A percentile compares a stretch with the other conserved stretches of the same genome.
phyloP scores from a whole-genome alignment of 441 rosid species.

The Erodium chrysanthum region DNA sequence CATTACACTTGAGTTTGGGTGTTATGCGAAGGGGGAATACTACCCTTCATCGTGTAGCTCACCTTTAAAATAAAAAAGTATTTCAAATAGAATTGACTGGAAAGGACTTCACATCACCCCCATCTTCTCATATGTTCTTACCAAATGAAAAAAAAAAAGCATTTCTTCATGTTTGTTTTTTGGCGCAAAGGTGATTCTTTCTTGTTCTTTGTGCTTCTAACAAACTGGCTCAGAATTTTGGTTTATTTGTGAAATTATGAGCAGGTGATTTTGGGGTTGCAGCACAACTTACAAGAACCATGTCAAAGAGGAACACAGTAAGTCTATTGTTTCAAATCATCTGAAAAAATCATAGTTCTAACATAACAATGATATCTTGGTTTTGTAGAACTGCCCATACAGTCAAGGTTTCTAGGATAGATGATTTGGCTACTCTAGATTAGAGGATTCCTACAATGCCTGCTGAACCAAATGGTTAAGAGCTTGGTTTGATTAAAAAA shows the following conservation, averaged over 20 bases:
- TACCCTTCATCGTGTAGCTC: neutral
- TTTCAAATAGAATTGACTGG: neutral
- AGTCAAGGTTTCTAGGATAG: neutral
- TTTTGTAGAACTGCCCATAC: neutral
- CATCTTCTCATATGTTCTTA: neutral
- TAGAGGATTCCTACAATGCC: neutral
- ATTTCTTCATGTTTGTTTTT: constrained; percentile 4
- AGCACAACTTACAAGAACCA: constrained; percentile 94
- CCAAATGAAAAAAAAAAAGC: neutral
- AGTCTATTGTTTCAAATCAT: neutral
- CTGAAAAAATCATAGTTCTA: neutral
- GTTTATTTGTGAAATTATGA: constrained; percentile 19
- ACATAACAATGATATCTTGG: neutral
- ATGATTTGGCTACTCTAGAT: neutral
- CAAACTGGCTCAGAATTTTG: constrained; percentile 19
- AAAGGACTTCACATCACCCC: neutral
- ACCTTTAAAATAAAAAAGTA: neutral
- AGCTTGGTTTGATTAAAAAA: neutral
- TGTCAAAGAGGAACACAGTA: constrained; percentile 99
- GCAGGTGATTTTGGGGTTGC: constrained; percentile 99
- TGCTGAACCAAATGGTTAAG: neutral
- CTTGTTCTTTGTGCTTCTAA: neutral
- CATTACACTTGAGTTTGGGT: neutral
- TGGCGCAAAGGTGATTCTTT: constrained; percentile 8
- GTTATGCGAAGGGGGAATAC: neutral